phyloP scores from a whole-genome alignment of 768 basidiomycete species.

The Amanita muscaria region DNA sequence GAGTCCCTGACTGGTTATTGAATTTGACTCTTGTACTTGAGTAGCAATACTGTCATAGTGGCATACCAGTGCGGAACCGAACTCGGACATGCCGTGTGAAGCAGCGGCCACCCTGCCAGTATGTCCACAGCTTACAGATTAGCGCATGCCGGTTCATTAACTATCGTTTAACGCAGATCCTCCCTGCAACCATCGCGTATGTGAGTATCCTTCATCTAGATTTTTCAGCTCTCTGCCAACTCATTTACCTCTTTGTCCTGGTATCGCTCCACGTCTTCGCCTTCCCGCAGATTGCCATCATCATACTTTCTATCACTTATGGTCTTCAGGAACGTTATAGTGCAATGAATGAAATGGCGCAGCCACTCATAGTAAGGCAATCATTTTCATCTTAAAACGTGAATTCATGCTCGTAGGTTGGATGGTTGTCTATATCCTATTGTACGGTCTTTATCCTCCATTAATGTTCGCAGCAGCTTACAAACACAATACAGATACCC shows the following conservation, averaged over 20 bases:
- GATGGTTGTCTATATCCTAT: slow-evolving; percentile 92
- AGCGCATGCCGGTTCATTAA: not conserved
- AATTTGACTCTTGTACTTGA: too few relatives aligned
- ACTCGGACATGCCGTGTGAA: too few relatives aligned
- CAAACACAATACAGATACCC: slow-evolving; percentile 58
- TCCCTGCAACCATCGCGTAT: slow-evolving; percentile 86
- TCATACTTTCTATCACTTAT: slow-evolving; percentile 87
- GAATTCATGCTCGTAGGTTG: slow-evolving; percentile 98
- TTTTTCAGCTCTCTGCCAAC: slow-evolving; percentile 30
- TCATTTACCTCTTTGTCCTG: slow-evolving; percentile 75
- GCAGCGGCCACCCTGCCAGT: too few relatives aligned
- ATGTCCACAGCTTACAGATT: slow-evolving; percentile 23
- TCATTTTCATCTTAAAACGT: slow-evolving; percentile 93
- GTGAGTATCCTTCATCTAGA: slow-evolving; percentile 35
- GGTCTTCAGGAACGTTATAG: slow-evolving; percentile 66
- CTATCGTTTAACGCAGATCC: slow-evolving; percentile 39
- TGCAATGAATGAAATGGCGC: not conserved
- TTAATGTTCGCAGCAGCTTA: not conserved
- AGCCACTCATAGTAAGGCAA: slow-evolving; percentile 36
- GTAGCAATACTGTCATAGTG: too few relatives aligned
- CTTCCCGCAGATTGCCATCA: slow-evolving; percentile 78
- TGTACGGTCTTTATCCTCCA: slow-evolving; percentile 42
- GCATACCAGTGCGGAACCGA: too few relatives aligned
- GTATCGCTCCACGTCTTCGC: slow-evolving; percentile 65
- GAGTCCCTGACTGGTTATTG: too few relatives aligned